Base-by-base conservation (phyloP, 2,329 filamentous ascomycete species). In the Diaporthe longicolla region DNA sequence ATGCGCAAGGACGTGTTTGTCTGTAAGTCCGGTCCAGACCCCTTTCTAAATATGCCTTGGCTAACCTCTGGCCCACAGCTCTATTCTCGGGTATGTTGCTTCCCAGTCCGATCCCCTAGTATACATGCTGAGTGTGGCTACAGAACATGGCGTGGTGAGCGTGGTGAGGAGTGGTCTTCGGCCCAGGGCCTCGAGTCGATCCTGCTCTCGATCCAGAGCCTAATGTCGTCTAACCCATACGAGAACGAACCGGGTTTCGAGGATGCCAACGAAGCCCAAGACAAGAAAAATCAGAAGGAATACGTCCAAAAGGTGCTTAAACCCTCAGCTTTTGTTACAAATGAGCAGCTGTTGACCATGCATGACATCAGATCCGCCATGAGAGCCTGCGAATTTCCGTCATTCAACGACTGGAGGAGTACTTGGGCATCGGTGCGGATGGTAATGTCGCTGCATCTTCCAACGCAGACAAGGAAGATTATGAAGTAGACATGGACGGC, bases 231-330 rank as follows among this genome's bases (percentile, higher is more conserved):
- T 37, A 98, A 98, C 78, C 97, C 96, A 0, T 98, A 98, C 83
- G 94, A 97, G 81, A 98, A 98, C 79, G 97, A 99, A 82, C 97
- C 97, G 1, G 97, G 97, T 8, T 98, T 94, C 78, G 96, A 98
- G 81, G 89, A 93, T 74, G 90, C 92, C 17, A 93, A 92, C 59
- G 88, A 89, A 11, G 84, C 88, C 0, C 84, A 87, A 5, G 95
- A 97, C 81, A 93, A 94, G 83, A 91, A 92, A 82, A 88, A 92
- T 74, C 94, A 95, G 82, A 88, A 89, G 75, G 87, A 90, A 13
- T 98, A 98, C 79, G 88, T 93, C 17, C 90, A 92, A 66, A 98
- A 98, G 89, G 94, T 94, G 61, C 29, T n/a, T 11, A 13, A 21
- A 32, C 5, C 26, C 40, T 17, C 26, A 24, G 17, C 29, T 21